phyloP scores from a whole-genome alignment of 176 grass and related monocot genomes.

The Metroxylon sagu region DNA sequence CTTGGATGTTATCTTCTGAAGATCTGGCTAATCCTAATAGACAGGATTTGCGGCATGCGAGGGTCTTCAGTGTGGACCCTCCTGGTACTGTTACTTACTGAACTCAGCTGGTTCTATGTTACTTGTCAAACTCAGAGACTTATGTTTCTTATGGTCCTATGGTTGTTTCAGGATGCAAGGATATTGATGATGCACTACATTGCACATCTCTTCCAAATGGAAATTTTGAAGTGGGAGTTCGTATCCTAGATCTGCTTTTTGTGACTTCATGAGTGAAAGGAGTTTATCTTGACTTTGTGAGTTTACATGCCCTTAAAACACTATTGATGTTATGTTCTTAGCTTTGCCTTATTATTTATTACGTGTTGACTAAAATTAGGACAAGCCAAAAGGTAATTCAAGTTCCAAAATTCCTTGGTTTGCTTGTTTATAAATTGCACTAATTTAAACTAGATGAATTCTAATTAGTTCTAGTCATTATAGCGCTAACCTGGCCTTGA shows the following conservation, averaged over 20 bases:
- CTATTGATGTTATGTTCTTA: no score
- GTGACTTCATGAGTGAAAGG: background rate
- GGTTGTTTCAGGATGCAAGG: slow-evolving; percentile 72
- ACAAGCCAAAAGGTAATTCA: no score
- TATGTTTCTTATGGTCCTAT: slow-evolving; percentile 12
- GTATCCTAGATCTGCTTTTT: slow-evolving; percentile 54
- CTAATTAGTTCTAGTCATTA: no score
- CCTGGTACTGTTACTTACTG: slow-evolving; percentile 52
- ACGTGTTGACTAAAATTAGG: no score
- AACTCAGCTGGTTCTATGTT: background rate
- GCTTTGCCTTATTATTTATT: no score
- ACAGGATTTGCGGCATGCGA: slow-evolving; percentile 64
- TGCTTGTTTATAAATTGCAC: no score
- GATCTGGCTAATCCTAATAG: slow-evolving; percentile 81
- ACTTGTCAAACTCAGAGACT: no score
- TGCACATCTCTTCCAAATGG: slow-evolving; percentile 85
- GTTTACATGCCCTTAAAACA: no score
- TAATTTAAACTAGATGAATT: no score
- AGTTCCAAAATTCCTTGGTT: no score
- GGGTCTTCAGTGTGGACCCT: slow-evolving; percentile 95
- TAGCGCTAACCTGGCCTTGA: no score
- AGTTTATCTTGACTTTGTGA: no score
- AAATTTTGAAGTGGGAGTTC: slow-evolving; percentile 99
- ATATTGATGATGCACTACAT: slow-evolving; percentile 99
- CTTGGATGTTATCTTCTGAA: slow-evolving; percentile 79